Conservation (phyloP, 2,329 filamentous ascomycete genomes). For the Biscogniauxia sp. region DNA sequence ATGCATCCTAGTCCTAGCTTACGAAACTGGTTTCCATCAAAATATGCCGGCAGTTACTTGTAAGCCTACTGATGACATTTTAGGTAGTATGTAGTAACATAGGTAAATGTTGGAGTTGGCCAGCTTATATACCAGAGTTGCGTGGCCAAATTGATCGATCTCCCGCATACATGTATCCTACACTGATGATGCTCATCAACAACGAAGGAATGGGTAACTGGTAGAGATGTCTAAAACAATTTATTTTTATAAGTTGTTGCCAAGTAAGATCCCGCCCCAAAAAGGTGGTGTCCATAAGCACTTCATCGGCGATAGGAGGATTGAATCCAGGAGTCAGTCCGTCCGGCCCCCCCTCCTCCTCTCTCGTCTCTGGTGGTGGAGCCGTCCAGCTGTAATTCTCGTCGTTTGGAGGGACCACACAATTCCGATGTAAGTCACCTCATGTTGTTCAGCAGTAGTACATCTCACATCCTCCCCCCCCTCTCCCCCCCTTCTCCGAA, state of each 20-base stretch:
- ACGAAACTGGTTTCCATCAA: not conserved
- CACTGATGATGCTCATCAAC: too few relatives aligned
- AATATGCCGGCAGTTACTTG: not conserved
- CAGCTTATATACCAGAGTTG: too few relatives aligned
- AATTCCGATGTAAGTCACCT: not conserved
- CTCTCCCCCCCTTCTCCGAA: too few relatives aligned
- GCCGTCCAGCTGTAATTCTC: not conserved
- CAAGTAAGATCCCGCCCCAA: not conserved
- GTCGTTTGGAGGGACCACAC: not conserved
- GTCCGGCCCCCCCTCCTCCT: not conserved
- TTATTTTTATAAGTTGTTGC: not conserved
- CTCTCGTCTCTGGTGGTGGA: not conserved
- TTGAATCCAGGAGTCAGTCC: not conserved
- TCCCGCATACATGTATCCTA: too few relatives aligned
- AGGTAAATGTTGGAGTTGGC: too few relatives aligned
- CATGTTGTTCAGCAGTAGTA: not conserved
- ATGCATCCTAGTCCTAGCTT: not conserved
- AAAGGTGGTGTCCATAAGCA: not conserved
- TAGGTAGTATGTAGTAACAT: too few relatives aligned
- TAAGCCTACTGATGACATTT: not conserved
- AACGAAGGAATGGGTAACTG: too few relatives aligned
- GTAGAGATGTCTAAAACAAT: not conserved
- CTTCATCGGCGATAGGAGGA: not conserved
- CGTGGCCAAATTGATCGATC: too few relatives aligned
- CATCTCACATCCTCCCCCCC: too few relatives aligned